Conservation (phyloP, 73 alveolate species). For the Tetrahymena malaccensis region DNA sequence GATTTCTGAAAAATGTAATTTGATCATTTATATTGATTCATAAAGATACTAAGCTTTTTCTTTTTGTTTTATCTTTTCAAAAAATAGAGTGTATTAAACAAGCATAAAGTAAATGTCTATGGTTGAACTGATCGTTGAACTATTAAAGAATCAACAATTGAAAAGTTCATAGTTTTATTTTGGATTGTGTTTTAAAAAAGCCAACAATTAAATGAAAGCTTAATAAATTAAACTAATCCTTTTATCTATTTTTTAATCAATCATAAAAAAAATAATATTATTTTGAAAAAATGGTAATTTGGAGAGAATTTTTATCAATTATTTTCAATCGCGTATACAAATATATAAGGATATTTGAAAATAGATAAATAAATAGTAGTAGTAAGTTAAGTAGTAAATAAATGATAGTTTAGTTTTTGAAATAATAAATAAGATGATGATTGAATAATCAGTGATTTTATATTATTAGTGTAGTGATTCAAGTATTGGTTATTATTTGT, state of each 20-base stretch:
- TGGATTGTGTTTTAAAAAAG: background rate
- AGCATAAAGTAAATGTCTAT: background rate
- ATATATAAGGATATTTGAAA: background rate
- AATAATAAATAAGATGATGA: no score
- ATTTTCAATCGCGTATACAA: background rate
- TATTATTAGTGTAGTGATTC: background rate
- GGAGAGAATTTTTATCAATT: background rate
- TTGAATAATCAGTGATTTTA: background rate
- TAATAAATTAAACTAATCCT: background rate
- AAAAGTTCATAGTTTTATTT: background rate
- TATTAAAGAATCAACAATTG: background rate
- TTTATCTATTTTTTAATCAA: no score
- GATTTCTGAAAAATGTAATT: no score
- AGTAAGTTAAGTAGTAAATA: background rate
- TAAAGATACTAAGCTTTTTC: background rate
- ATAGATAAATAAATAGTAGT: background rate
- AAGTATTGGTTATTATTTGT: background rate
- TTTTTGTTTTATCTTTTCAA: no score
- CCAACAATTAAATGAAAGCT: background rate
- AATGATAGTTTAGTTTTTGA: background rate
- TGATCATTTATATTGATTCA: no score
- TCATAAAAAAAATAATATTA: no score
- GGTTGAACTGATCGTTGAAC: background rate
- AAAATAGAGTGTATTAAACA: background rate
- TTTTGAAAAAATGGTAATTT: no score